Evolutionary conservation across 2,329 filamentous ascomycete genomes (phyloP).

Genomic region (Paradendryphiella salina): DNA sequence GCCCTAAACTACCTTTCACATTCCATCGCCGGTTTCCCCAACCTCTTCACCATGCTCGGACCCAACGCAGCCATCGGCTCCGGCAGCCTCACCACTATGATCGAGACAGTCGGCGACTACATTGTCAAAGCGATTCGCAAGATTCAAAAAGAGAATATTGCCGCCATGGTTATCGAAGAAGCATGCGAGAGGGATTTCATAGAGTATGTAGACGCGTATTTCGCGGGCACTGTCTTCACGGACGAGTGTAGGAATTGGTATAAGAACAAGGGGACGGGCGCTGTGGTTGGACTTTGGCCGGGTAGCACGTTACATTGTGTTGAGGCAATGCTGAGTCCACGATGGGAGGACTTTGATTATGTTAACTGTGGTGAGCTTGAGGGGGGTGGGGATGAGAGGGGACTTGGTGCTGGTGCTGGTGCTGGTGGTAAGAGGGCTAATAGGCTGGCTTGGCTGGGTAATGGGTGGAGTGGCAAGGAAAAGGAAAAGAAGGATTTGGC

Average conservation of each 20-base stretch:
- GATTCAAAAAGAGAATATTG: constrained; percentile 50
- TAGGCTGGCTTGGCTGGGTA: constrained; percentile 39
- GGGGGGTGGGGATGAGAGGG: constrained; percentile 6
- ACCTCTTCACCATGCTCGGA: constrained; percentile 50
- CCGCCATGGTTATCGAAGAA: constrained; percentile 39
- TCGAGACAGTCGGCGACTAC: constrained; percentile 47
- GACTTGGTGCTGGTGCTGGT: too few species aligned
- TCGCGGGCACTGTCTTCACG: constrained; percentile 38
- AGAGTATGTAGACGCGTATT: constrained; percentile 41
- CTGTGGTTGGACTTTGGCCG: constrained; percentile 43
- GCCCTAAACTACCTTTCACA: constrained; percentile 39
- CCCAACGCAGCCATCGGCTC: constrained; percentile 49
- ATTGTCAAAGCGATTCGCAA: constrained; percentile 48
- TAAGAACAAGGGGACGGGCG: constrained; percentile 31
- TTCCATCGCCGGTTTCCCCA: constrained; percentile 42
- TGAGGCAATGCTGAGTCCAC: constrained; percentile 38
- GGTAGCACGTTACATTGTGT: constrained; percentile 40
- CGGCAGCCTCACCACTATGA: constrained; percentile 49
- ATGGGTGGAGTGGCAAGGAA: constrained; percentile 37
- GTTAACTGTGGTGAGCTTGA: constrained; percentile 29
- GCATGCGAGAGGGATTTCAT: constrained; percentile 38
- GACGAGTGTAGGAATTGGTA: constrained; percentile 46
- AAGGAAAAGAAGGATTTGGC: constrained; percentile 44
- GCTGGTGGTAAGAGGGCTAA: constrained; percentile 29
- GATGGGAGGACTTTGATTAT: constrained; percentile 46